Conservation (phyloP, 1,139 yeast species). For the Lodderomyces metapsilosis region DNA sequence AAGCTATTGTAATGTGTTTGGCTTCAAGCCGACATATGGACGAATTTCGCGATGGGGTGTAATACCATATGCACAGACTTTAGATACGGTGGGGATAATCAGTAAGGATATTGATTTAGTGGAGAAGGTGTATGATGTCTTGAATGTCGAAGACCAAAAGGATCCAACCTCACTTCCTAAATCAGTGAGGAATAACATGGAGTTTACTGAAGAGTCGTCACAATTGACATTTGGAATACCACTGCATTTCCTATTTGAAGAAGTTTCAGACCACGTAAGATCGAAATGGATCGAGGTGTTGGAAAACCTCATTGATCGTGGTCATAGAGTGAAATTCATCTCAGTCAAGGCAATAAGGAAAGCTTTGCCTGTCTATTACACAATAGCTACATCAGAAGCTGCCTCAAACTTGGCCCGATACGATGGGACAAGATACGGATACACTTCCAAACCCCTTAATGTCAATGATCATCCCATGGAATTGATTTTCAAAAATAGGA, state of each 20-base stretch:
- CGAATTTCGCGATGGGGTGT: constrained; percentile 90
- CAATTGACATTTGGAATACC: constrained; percentile 66
- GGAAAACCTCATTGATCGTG: constrained; percentile 37
- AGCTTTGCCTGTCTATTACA: constrained; percentile 81
- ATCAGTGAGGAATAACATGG: constrained; percentile 28
- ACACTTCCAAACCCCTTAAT: constrained; percentile 21
- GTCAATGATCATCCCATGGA: constrained; percentile 22
- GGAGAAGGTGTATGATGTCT: constrained; percentile 47
- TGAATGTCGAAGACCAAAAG: constrained; percentile 62
- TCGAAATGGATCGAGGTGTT: constrained; percentile 49
- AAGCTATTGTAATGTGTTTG: constrained; percentile 76
- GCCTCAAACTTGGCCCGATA: constrained; percentile 86
- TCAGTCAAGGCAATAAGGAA: constrained; percentile 67
- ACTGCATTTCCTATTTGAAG: constrained; percentile 58
- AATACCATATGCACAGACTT: constrained; percentile 86
- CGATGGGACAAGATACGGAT: constrained; percentile 88
- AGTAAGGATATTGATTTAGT: constrained; percentile 48
- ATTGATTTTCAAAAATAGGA: constrained; percentile 58
- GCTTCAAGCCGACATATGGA: constrained; percentile 94
- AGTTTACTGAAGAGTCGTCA: constrained; percentile 5
- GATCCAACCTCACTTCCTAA: constrained; percentile 76
- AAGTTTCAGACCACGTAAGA: constrained; percentile 48
- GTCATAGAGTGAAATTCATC: constrained; percentile 60
- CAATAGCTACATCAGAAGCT: constrained; percentile 90
- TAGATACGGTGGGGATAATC: constrained; percentile 91